Evolutionary conservation across 768 basidiomycete species (phyloP).

Genomic region (Cubamyces lactineus): DNA sequence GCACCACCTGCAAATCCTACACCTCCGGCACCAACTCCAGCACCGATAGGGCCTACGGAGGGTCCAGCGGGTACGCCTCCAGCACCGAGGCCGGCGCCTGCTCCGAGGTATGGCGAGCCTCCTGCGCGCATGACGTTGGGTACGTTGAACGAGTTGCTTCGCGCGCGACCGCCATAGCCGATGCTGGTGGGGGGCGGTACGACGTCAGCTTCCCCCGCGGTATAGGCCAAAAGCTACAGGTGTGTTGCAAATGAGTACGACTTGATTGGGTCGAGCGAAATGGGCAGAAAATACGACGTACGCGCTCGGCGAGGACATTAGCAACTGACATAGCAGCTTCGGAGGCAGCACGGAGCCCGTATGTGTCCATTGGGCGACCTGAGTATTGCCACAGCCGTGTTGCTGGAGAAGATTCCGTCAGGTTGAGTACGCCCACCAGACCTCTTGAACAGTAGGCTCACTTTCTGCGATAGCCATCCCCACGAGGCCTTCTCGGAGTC

Average conservation of each 20-base stretch:
- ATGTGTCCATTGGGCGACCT: slow-evolving; percentile 45
- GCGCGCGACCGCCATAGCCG: slow-evolving; percentile 7
- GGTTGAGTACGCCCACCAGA: neutral
- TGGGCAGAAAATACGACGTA: neutral
- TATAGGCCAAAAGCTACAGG: neutral
- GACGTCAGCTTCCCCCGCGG: neutral
- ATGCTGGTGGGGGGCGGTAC: neutral
- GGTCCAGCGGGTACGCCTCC: slow-evolving; percentile 1
- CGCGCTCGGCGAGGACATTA: slow-evolving; percentile 16
- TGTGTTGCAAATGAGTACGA: neutral
- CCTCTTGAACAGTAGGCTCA: slow-evolving; percentile 26
- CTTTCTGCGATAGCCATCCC: slow-evolving; percentile 77
- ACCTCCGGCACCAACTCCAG: neutral
- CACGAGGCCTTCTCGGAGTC: slow-evolving; percentile 66
- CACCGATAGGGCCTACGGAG: neutral
- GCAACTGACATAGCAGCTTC: slow-evolving; percentile 76
- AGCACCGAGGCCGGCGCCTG: neutral
- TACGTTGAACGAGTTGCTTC: slow-evolving; percentile 10
- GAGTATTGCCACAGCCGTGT: slow-evolving; percentile 58
- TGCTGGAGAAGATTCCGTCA: slow-evolving; percentile 41
- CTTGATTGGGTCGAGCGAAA: neutral
- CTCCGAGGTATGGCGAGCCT: slow-evolving; percentile 10
- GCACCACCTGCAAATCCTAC: neutral
- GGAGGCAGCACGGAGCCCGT: slow-evolving; percentile 52
- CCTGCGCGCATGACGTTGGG: slow-evolving; percentile 10